These are phyloP conservation scores for Kwoniella pini DNA, from an alignment of 768 basidiomycete species.

Conservation along the genomic window DNA sequence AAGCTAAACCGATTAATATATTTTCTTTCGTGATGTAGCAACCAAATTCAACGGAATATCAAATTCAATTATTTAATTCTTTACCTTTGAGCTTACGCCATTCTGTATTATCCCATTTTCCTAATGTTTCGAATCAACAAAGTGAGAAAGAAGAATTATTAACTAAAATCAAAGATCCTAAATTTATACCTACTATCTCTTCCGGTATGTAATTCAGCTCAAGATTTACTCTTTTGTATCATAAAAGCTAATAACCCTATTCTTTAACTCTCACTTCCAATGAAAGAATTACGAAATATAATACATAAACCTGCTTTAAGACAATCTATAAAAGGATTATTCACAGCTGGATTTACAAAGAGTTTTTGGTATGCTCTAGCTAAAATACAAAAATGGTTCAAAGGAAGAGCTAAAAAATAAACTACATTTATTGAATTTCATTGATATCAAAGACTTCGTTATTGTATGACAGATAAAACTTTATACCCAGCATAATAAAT, in stretches of 20 bases:
- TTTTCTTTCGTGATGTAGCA: slow-evolving; percentile 58
- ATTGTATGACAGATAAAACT: not conserved
- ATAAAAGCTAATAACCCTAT: too few species aligned
- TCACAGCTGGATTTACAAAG: slow-evolving; percentile 78
- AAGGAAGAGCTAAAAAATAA: slow-evolving; percentile 25
- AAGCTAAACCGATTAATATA: not conserved
- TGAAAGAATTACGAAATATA: slow-evolving; percentile 72
- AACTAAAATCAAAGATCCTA: slow-evolving; percentile 57
- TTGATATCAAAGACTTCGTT: not conserved
- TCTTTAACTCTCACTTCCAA: too few species aligned
- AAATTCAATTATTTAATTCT: slow-evolving; percentile 73
- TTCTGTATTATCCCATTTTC: slow-evolving; percentile 6
- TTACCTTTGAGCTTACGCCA: slow-evolving; percentile 68
- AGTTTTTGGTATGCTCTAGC: slow-evolving; percentile 71
- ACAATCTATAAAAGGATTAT: slow-evolving; percentile 81
- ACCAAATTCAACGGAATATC: slow-evolving; percentile 68
- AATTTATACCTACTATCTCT: slow-evolving; percentile 53
- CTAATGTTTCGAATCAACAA: not conserved
- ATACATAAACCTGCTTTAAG: slow-evolving; percentile 80
- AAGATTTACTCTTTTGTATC: too few species aligned
- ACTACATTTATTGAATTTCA: not conserved
- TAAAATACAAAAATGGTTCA: slow-evolving; percentile 87
- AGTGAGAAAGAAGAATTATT: slow-evolving; percentile 73
- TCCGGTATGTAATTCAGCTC: slow-evolving; percentile 27
- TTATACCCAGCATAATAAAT: slow-evolving; percentile 22